These are phyloP conservation scores for Phylloboletellus chloephorus DNA, from an alignment of 1,284 basidiomycete species.

Conservation along the genomic window DNA sequence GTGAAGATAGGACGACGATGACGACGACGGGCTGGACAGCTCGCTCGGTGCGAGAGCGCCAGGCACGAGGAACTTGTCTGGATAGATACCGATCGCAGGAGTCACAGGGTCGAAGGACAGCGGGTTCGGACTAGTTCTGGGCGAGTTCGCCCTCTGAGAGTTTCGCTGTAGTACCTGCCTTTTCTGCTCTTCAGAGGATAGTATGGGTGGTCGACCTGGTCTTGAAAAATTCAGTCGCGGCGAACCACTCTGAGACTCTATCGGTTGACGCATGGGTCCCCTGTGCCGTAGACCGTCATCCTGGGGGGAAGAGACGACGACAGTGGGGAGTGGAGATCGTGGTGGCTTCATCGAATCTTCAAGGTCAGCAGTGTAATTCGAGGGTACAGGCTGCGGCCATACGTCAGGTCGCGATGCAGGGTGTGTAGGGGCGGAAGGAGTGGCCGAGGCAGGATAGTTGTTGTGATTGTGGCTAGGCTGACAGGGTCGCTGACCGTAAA, in stretches of 20 bases:
- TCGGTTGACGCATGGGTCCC: slow-evolving; percentile 27
- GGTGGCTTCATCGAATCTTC: slow-evolving; percentile 30
- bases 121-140: slow-evolving; percentile 19
- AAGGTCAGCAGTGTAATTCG: slow-evolving; percentile 7
- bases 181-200: slow-evolving; percentile 50
- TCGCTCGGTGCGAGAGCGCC: slow-evolving; percentile 2
- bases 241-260: slow-evolving; percentile 30
- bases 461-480: slow-evolving; percentile 6
- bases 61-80: slow-evolving; percentile 1
- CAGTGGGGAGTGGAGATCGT: slow-evolving; percentile 39
- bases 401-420: slow-evolving; percentile 6
- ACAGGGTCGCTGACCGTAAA: slow-evolving; percentile 10
- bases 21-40: neutral
- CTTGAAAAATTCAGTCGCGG: slow-evolving; percentile 50
- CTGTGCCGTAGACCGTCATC: slow-evolving; percentile 11
- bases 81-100: slow-evolving; percentile 20
- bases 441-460: slow-evolving; percentile 2
- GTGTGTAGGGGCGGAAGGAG: slow-evolving; percentile 4
- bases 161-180: slow-evolving; percentile 58
- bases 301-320: slow-evolving; percentile 41
- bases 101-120: slow-evolving; percentile 16
- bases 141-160: slow-evolving; percentile 30
- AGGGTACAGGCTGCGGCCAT: slow-evolving; percentile 16
- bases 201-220: slow-evolving; percentile 44
- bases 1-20: slow-evolving; percentile 17